A percentile compares a stretch with the other conserved stretches of the same genome.
These are phyloP conservation scores for Boletellus emodensis DNA, from an alignment of 768 basidiomycete species.

Conservation along the genomic window DNA sequence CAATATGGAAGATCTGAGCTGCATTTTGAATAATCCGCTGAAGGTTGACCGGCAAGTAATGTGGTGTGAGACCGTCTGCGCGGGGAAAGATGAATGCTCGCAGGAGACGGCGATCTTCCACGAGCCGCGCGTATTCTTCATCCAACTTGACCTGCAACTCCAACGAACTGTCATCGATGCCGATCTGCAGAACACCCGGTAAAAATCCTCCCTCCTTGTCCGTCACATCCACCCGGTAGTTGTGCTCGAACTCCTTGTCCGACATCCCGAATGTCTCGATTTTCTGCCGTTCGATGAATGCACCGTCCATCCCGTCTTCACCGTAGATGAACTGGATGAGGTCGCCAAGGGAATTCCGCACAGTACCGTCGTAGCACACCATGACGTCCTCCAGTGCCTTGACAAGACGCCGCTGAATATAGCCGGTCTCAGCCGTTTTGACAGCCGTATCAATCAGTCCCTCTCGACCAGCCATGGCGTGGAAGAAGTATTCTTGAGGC, in stretches of 20 bases:
- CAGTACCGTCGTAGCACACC: constrained; percentile 97
- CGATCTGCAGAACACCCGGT: constrained; percentile 77
- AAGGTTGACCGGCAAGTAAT: constrained; percentile 94
- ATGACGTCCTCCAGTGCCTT: constrained; percentile 97
- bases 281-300: constrained; percentile 93
- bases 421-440: constrained; percentile 99
- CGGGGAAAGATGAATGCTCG: constrained; percentile 84
- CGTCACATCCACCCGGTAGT: constrained; percentile 93
- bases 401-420: constrained; percentile 96
- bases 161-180: constrained; percentile 78
- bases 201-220: constrained; percentile 78
- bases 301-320: constrained; percentile 99
- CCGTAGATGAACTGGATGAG: constrained; percentile 96
- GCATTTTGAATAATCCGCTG: constrained; percentile 95
- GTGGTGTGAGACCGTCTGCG: constrained; percentile 62
- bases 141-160: constrained; percentile 85
- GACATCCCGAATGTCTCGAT: constrained; percentile 86
- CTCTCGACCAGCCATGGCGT: constrained; percentile 99
- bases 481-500: constrained; percentile 99
- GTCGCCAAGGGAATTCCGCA: constrained; percentile 95
- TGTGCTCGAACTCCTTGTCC: constrained; percentile 80
- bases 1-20: constrained; percentile 95
- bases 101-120: constrained; percentile 71
- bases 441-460: constrained; percentile 99
- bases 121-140: constrained; percentile 62